Evolutionary conservation across 139 green algal species (phyloP).

Genomic region (Picochlorum sp.): DNA sequence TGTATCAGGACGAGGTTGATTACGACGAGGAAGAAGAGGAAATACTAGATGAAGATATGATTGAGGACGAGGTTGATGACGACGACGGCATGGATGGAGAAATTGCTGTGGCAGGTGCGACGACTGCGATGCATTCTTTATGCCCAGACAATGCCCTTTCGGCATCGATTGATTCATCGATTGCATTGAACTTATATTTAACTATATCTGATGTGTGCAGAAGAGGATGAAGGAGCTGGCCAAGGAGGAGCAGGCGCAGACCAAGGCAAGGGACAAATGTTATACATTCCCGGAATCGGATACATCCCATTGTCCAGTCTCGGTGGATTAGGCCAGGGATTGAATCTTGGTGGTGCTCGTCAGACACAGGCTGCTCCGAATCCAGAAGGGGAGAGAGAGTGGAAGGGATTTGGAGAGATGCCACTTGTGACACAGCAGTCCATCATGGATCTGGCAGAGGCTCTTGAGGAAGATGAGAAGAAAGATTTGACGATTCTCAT

Average conservation of each 20-base stretch:
- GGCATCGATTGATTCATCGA: no score
- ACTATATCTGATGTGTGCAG: constrained; percentile 1
- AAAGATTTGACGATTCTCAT: constrained; percentile 52
- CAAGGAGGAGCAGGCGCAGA: constrained; percentile 3
- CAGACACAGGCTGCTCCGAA: neutral
- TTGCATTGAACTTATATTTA: no score
- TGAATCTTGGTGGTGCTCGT: neutral
- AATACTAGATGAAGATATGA: constrained; percentile 19
- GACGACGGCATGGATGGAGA: constrained; percentile 17
- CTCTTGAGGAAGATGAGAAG: constrained; percentile 30
- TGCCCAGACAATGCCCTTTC: no score
- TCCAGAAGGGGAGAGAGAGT: constrained; percentile 23
- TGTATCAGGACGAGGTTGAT: constrained; percentile 3
- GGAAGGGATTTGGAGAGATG: constrained; percentile 21
- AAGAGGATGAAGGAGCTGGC: constrained; percentile 25
- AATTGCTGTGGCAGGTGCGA: constrained; percentile 14
- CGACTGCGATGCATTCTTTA: neutral
- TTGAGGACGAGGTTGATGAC: constrained; percentile 18
- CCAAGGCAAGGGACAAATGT: constrained; percentile 16
- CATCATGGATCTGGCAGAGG: constrained; percentile 24
- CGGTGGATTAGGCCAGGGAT: neutral
- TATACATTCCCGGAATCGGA: constrained; percentile 31
- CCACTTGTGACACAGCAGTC: constrained; percentile 39
- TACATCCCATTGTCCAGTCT: constrained; percentile 30
- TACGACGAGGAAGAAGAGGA: constrained; percentile 7